phyloP scores from a whole-genome alignment of 2,329 filamentous ascomycete species.

The Verticillium longisporum region DNA sequence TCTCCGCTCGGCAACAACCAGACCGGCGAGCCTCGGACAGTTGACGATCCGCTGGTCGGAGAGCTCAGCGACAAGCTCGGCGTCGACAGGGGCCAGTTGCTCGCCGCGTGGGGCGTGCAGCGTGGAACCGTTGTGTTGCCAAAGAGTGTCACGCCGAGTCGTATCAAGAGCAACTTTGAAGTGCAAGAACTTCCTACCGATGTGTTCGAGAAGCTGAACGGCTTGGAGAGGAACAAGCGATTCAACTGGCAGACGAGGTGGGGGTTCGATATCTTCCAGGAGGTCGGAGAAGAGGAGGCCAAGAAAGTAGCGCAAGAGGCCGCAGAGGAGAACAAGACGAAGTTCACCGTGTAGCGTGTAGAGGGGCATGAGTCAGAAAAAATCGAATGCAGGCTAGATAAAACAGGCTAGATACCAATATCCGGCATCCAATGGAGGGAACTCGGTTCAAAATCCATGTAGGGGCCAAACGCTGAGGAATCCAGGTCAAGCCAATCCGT shows the following conservation, averaged over 20 bases:
- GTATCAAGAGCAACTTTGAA: slow-evolving; percentile 59
- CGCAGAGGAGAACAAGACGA: slow-evolving; percentile 26
- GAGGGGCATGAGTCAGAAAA: neutral
- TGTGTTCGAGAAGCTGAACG: slow-evolving; percentile 27
- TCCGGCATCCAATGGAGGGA: slow-evolving; percentile 9
- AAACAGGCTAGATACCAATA: slow-evolving; percentile 2
- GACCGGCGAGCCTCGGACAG: slow-evolving; percentile 32
- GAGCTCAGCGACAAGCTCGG: slow-evolving; percentile 36
- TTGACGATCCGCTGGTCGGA: slow-evolving; percentile 41
- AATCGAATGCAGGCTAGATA: neutral
- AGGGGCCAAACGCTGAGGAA: slow-evolving; percentile 14
- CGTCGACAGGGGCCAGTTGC: slow-evolving; percentile 31
- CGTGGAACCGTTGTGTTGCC: slow-evolving; percentile 62
- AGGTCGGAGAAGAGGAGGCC: slow-evolving; percentile 28
- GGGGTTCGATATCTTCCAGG: slow-evolving; percentile 38
- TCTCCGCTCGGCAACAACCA: slow-evolving; percentile 56
- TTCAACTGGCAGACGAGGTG: slow-evolving; percentile 34
- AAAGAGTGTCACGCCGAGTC: slow-evolving; percentile 60
- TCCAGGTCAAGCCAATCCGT: slow-evolving; percentile 12
- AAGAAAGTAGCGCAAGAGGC: slow-evolving; percentile 23
- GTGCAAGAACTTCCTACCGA: slow-evolving; percentile 27
- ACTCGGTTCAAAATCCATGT: slow-evolving; percentile 9
- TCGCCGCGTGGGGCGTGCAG: slow-evolving; percentile 54
- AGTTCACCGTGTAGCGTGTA: slow-evolving; percentile 24
- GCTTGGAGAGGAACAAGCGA: slow-evolving; percentile 32